Base-by-base conservation (phyloP, 2,329 filamentous ascomycete genomes). In the Stachybotrys chartarum region DNA sequence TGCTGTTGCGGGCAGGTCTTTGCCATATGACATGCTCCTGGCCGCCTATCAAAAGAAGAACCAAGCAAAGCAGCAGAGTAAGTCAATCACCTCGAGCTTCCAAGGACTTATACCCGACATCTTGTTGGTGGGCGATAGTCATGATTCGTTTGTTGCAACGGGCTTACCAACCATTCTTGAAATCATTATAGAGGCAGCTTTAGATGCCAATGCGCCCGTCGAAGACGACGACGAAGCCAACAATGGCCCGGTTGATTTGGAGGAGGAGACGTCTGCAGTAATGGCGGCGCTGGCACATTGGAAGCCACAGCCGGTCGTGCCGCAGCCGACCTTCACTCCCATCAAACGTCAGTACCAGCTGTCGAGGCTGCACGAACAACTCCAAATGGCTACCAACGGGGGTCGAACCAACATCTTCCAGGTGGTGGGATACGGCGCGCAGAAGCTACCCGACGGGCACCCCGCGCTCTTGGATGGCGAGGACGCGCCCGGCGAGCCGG, bases 31-130 rank as follows among this genome's bases (percentile, higher is more conserved):
- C 70, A 94, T 96, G 87, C 77, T 97, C 45, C 79, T 97, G 44
- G 86, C 88, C 14, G 87, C 88, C 7, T 94, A 94, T 66, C 90
- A 94, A 71, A 97, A 97, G 80, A 97, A 97, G 79, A 99, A 99
- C 65, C 94, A 97, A 71, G 94, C 94, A 24, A 96, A 96, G 67
- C 90, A 96, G 75, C 94, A 97, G 72, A 96, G 90, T 92, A 79
- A 74, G 87, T 81, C 45, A 30, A 6, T 11, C 44, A 10, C 35
- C 30, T n/a, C 24, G 4, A 24, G 24, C 24, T 24, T 24, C 24
- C 24, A 52, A 42, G 5, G 31, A n/a, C 6, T 30, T 50, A 57
- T 57, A 30, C 57, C 39, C 32, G 8, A 61, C 63, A 64, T 48
- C 8, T 51, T 51, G 39, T 24, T 24, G 24, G 24, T 24, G 24